These are phyloP conservation scores for Elaeagnus macrophylla DNA, from an alignment of 306 rosid genomes.

Conservation along the genomic window DNA sequence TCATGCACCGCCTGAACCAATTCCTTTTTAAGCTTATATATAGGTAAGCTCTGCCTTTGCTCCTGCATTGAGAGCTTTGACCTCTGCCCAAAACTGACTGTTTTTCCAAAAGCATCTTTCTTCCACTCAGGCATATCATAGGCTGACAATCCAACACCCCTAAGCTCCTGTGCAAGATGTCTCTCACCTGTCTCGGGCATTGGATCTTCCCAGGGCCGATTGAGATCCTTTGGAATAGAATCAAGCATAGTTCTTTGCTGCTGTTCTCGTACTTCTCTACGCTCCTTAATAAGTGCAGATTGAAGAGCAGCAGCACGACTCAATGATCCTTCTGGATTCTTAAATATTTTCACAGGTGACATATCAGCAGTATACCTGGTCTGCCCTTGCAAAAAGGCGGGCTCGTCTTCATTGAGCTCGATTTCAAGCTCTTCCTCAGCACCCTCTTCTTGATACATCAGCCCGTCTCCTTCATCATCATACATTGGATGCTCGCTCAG, in stretches of 20 bases:
- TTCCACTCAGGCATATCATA: constrained; percentile 92
- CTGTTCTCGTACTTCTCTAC: constrained; percentile 83
- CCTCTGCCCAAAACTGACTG: constrained; percentile 75
- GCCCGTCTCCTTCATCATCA: constrained; percentile 81
- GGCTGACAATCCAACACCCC: constrained; percentile 88
- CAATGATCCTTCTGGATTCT: constrained; percentile 85
- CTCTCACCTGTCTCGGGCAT: constrained; percentile 88
- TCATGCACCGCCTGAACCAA: constrained; percentile 73
- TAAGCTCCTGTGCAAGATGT: constrained; percentile 83
- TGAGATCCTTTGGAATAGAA: constrained; percentile 87
- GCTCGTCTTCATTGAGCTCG: constrained; percentile 87
- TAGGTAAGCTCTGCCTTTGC: constrained; percentile 72
- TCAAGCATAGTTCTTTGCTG: constrained; percentile 85
- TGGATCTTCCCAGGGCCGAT: constrained; percentile 97
- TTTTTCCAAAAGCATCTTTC: constrained; percentile 87
- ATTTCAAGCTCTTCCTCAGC: constrained; percentile 86
- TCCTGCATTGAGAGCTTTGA: constrained; percentile 86
- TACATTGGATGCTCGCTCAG: constrained; percentile 64
- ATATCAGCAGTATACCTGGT: constrained; percentile 70
- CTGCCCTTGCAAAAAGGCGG: constrained; percentile 79
- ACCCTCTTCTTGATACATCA: constrained; percentile 69
- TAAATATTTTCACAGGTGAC: constrained; percentile 90
- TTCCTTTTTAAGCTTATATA: constrained; percentile 72
- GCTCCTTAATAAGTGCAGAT: constrained; percentile 85
- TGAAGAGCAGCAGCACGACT: constrained; percentile 89